These are phyloP conservation scores for Mucor circinelloides DNA, from an alignment of 371 early-diverging fungal species.

Conservation along the genomic window DNA sequence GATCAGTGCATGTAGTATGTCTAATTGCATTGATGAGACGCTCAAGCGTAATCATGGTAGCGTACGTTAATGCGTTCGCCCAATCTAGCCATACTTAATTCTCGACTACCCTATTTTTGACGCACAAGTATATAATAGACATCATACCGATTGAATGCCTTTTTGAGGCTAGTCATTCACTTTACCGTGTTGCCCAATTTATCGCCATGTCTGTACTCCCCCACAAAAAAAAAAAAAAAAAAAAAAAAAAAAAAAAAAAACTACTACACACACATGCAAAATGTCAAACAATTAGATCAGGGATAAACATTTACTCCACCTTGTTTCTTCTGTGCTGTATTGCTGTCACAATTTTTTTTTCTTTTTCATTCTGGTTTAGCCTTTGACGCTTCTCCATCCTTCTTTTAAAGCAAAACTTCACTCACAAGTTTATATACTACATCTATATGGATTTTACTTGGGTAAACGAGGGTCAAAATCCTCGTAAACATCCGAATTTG, in stretches of 20 bases:
- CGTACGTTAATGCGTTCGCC: too few relatives aligned
- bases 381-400: not conserved
- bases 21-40: too few relatives aligned
- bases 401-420: not conserved
- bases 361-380: not conserved
- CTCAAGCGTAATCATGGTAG: too few relatives aligned
- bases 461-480: conserved; percentile 28
- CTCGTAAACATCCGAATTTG: conserved; percentile 24
- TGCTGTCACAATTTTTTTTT: conserved; percentile 17
- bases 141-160: not conserved
- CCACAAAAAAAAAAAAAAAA: too few relatives aligned
- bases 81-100: too few relatives aligned
- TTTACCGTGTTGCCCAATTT: too few relatives aligned
- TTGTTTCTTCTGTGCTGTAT: not conserved
- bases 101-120: too few relatives aligned
- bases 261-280: not conserved
- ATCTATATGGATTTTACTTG: conserved; percentile 29
- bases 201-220: not conserved
- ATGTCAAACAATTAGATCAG: not conserved
- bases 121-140: too few relatives aligned
- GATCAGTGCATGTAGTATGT: too few relatives aligned
- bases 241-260: too few relatives aligned
- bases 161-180: not conserved
- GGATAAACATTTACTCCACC: not conserved
- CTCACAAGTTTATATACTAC: not conserved